phyloP scores from a whole-genome alignment of 73 alveolate species.

The Tetrahymena elliotti region DNA sequence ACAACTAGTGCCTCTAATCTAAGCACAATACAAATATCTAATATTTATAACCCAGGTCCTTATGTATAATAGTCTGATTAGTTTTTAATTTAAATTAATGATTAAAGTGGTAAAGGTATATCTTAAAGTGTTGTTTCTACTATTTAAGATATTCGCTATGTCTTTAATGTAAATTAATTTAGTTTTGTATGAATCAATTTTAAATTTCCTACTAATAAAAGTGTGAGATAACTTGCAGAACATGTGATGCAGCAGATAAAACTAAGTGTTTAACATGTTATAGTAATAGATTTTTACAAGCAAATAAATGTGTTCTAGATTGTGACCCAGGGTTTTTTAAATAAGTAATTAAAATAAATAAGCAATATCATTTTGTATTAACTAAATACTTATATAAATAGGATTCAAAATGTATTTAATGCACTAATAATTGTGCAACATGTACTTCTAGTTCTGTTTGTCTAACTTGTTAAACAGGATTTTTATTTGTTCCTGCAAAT shows the following conservation, averaged over 20 bases:
- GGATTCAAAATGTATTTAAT: background rate
- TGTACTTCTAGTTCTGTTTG: background rate
- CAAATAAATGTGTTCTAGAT: background rate
- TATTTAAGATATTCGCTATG: background rate
- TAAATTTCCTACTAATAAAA: background rate
- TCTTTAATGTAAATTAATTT: background rate
- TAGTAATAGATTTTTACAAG: background rate
- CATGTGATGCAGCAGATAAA: background rate
- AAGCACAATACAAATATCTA: background rate
- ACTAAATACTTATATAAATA: background rate
- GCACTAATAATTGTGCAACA: background rate
- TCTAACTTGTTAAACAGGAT: background rate
- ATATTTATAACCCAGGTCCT: background rate
- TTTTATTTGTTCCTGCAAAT: background rate
- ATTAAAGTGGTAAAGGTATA: background rate
- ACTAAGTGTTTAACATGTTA: background rate
- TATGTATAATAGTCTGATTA: background rate
- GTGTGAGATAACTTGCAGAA: background rate
- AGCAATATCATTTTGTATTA: too few species aligned
- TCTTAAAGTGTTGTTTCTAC: background rate
- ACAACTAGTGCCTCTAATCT: background rate
- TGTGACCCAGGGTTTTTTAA: background rate
- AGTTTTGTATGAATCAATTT: background rate
- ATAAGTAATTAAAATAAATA: background rate
- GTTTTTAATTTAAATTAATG: background rate